phyloP scores from a whole-genome alignment of 768 basidiomycete species.

The Crassisporium funariophilum region DNA sequence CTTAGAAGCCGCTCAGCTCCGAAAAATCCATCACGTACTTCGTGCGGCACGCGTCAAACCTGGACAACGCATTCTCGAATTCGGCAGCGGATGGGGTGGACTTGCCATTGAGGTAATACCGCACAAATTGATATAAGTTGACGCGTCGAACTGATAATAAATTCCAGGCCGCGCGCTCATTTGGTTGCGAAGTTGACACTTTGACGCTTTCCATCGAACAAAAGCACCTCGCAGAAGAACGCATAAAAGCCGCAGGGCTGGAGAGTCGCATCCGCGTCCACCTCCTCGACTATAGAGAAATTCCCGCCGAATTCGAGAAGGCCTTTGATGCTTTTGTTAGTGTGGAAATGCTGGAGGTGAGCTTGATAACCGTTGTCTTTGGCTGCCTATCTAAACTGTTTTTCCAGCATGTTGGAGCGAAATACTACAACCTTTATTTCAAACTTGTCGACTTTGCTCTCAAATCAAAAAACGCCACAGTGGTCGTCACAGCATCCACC shows the following conservation, averaged over 20 bases:
- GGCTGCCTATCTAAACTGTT: conserved; percentile 9
- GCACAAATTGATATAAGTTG: conserved; percentile 6
- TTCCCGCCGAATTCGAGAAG: conserved; percentile 79
- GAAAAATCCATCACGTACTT: conserved; percentile 85
- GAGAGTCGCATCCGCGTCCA: conserved; percentile 78
- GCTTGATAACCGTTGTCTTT: conserved; percentile 35
- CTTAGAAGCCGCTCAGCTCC: conserved; percentile 78
- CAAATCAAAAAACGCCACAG: conserved; percentile 67
- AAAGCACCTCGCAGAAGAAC: conserved; percentile 83
- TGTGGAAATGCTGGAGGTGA: conserved; percentile 80
- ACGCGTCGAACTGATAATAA: no score
- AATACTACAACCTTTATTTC: conserved; percentile 72
- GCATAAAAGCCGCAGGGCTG: conserved; percentile 72
- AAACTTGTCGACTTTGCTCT: conserved; percentile 77
- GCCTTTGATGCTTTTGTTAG: conserved; percentile 79
- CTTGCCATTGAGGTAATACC: conserved; percentile 81
- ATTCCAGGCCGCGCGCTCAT: conserved; percentile 69
- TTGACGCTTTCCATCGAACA: conserved; percentile 88
- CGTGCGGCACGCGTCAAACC: conserved; percentile 73
- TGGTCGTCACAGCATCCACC: conserved; percentile 67
- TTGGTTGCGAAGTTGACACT: conserved; percentile 86
- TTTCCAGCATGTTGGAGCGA: conserved; percentile 52
- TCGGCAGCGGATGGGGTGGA: conserved; percentile 94
- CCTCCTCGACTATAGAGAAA: conserved; percentile 88
- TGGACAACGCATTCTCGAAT: conserved; percentile 84